Base-by-base conservation (phyloP, 768 basidiomycete species). In the Mycena rebaudengoi region DNA sequence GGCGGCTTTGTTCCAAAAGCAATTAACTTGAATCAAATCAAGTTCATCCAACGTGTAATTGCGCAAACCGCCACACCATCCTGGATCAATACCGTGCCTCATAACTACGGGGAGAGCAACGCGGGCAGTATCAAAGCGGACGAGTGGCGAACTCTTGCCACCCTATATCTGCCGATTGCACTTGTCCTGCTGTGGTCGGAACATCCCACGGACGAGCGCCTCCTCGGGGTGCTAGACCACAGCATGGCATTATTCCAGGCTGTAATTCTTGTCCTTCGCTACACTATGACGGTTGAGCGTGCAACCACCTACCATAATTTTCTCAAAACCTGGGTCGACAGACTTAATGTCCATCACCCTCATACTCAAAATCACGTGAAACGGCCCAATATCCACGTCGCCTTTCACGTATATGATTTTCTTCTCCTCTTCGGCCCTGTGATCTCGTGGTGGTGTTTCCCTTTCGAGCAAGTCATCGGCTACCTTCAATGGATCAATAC, bases 401-500 rank as follows among this genome's bases (percentile, higher is more conserved):
- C 74, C 0, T 69, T 80, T 46, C 81, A 81, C 58, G 52, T 82
- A 8, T 65, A 71, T 14, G 72, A 80, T 18, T 80, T 79, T 52
- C 67, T 80, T 4, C n/a, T 69, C 0, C 65, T 74, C 7, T 81
- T 80, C 56, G 77, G 82, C 0, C 78, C 79, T 11, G 67, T 78
- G 1, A 69, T 66, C 4, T 74, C 73, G 0, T 83, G 80, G 82
- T 82, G 76, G 77, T 71, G 68, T 30, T 82, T 79, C 62, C 76
- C 77, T 0, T 80, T 80, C 55, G 77, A 83, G 64, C 65, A 69
- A 0, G 49, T 80, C 18, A 81, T 82, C 45, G 78, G 82, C 11
- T 65, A 58, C 12, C 62, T 83, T 0, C 78, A 83, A 51, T 64
- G 67, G 5, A 62, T 80, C 8, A 66, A 73, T 14, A 75, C 59